Percentiles rank a stretch among this genome's conserved stretches.
These are phyloP conservation scores for Scenedesmus sp. DNA, from an alignment of 163 green algal genomes.

Conservation along the genomic window DNA sequence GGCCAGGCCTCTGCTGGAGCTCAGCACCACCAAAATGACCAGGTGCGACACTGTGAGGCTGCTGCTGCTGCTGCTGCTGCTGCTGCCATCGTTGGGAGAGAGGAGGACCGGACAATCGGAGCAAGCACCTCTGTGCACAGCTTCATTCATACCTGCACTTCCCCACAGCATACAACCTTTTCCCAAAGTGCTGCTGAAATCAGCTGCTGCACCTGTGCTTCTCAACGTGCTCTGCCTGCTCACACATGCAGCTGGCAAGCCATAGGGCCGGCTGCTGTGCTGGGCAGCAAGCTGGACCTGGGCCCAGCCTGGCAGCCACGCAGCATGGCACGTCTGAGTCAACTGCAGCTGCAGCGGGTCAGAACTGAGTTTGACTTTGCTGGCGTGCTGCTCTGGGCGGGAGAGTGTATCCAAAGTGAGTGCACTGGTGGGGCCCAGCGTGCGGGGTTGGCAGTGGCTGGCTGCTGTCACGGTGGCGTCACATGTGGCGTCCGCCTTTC, in stretches of 20 bases:
- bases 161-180: too few relatives aligned
- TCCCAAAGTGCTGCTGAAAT: too few relatives aligned
- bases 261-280: not conserved
- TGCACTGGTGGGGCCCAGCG: too few relatives aligned
- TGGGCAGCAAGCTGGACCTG: not conserved
- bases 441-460: too few relatives aligned
- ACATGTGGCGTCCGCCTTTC: too few relatives aligned
- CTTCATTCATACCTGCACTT: too few relatives aligned
- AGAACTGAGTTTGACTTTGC: conserved; percentile 38
- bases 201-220: too few relatives aligned
- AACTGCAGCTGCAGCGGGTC: not conserved
- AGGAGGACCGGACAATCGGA: not conserved
- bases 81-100: not conserved
- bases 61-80: conserved; percentile 13
- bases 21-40: conserved; percentile 17
- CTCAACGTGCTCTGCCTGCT: not conserved
- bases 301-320: conserved; percentile 9
- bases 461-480: too few relatives aligned
- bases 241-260: not conserved
- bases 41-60: conserved; percentile 25
- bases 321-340: not conserved
- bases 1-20: conserved; percentile 13
- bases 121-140: not conserved
- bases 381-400: conserved; percentile 43
- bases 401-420: conserved; percentile 16